Evolutionary conservation across 140 eudicot species (phyloP).

Genomic region (Erigeron philadelphicus): DNA sequence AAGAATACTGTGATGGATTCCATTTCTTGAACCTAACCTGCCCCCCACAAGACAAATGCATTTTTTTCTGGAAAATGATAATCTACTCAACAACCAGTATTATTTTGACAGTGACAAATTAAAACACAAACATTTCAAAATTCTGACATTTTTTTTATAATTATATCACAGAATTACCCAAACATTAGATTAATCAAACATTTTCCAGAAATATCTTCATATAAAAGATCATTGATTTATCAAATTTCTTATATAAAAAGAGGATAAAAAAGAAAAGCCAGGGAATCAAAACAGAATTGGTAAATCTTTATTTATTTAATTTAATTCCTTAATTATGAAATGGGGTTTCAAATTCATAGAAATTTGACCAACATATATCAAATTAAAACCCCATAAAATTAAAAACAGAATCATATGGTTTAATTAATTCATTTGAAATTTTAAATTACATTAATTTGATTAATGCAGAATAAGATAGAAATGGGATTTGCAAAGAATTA

Average conservation of each 20-base stretch:
- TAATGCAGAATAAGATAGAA: not conserved
- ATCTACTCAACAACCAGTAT: slow-evolving; percentile 1
- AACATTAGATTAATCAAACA: too few relatives aligned
- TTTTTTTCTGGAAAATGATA: slow-evolving; percentile 4
- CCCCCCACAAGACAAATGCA: slow-evolving; percentile 8
- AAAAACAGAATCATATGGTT: slow-evolving; percentile 16
- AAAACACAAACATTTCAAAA: not conserved
- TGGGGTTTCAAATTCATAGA: slow-evolving; percentile 13
- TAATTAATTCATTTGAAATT: slow-evolving; percentile 28
- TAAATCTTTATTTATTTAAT: slow-evolving; percentile 25
- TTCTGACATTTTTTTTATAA: too few relatives aligned
- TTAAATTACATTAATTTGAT: slow-evolving; percentile 27
- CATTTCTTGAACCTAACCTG: slow-evolving; percentile 25
- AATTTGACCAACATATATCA: not conserved
- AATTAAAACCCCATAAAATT: slow-evolving; percentile 22
- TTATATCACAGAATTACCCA: too few relatives aligned
- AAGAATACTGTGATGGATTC: not conserved
- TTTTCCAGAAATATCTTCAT: not conserved
- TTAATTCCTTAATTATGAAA: slow-evolving; percentile 22
- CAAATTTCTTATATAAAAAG: not conserved
- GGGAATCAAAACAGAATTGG: slow-evolving; percentile 23
- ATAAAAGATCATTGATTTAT: not conserved
- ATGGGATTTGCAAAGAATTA: slow-evolving; percentile 14
- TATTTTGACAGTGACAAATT: not conserved
- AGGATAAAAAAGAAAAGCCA: not conserved